Percentiles rank a stretch among this genome's conserved stretches.
phyloP scores from a whole-genome alignment of 1,284 basidiomycete genomes.

The Heterobasidion occidentale region DNA sequence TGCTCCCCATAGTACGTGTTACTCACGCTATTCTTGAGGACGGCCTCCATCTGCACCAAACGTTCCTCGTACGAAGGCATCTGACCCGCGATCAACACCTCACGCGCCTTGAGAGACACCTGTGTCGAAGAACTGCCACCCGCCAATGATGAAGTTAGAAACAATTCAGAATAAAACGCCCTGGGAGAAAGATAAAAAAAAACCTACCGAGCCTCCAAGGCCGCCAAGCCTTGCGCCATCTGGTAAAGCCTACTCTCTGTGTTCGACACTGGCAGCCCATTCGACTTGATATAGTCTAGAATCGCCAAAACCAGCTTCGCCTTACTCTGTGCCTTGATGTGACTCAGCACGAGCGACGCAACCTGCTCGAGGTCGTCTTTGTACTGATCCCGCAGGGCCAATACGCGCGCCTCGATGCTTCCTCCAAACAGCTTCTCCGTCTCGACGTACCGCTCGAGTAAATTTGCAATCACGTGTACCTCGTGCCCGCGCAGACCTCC shows the following conservation, averaged over 20 bases:
- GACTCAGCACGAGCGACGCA: constrained; percentile 83
- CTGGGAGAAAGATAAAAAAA: not conserved
- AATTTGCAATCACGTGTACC: constrained; percentile 61
- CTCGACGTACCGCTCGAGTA: constrained; percentile 71
- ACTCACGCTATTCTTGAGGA: constrained; percentile 84
- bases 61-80: constrained; percentile 98
- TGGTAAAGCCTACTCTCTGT: constrained; percentile 63
- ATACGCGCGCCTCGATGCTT: constrained; percentile 88
- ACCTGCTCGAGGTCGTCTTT: constrained; percentile 92
- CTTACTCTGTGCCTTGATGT: constrained; percentile 93
- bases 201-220: constrained; percentile 65
- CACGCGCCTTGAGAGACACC: constrained; percentile 93
- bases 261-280: constrained; percentile 65
- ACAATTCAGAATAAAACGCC: not conserved
- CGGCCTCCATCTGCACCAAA: constrained; percentile 87
- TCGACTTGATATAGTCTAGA: constrained; percentile 83
- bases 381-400: constrained; percentile 86
- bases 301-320: constrained; percentile 81
- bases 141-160: not conserved
- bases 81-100: constrained; percentile 93
- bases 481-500: constrained; percentile 87
- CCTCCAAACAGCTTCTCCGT: constrained; percentile 92
- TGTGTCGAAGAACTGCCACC: constrained; percentile 59
- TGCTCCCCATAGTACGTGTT: constrained; percentile 87
- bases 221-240: constrained; percentile 74